Evolutionary conservation across 352 stramenopile species (phyloP), one percentile per base, ranked within the genome.

Genomic region (Hyaloperonospora arabidopsidis): DNA sequence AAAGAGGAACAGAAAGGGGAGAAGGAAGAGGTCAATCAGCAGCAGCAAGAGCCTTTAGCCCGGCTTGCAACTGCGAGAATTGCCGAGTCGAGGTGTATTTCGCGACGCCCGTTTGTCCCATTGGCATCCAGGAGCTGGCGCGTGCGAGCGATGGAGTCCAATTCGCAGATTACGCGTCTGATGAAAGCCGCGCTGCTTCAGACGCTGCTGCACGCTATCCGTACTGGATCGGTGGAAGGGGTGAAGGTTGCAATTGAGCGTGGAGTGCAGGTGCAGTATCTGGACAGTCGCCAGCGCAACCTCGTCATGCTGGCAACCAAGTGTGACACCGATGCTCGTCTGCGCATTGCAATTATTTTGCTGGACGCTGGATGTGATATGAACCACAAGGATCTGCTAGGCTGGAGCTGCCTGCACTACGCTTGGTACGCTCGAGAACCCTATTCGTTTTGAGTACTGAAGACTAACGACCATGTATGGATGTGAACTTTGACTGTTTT

Each of bases 401-500:
- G 84, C 23, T 94, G 84, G 84, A 94, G 67, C 65, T 94, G 84
- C 43, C 51, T 94, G 21, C 84, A 94, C 52, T 89, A 94, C 52
- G 84, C 84, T 22, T 94, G 84, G 82, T 92, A 76, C 32, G 65
- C 62, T 13, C 5, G 3, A 45, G 13, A 5, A 34, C 25, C 14
- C 6, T 41, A 36, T 36, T 19, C 19, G 5, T 49, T 49, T 36
- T 36, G 6, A 36, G 2, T n/a, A 49, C 4, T n/a, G 8, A 39
- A 35, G 13, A 47, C 50, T 64, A 23, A 59, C 28, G n/a, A 17
- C 23, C 14, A 13, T 19, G 38, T 55, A 35, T 47, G 36, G 36
- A 41, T 21, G 15, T 22, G 38, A 6, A 13, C 18, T n/a, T 56
- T 48, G 46, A 15, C 10, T 65, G 4, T 38, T 50, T 43, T 17